Evolutionary conservation across 2,329 filamentous ascomycete genomes (phyloP).

Genomic region (Diaporthe citrichinensis): DNA sequence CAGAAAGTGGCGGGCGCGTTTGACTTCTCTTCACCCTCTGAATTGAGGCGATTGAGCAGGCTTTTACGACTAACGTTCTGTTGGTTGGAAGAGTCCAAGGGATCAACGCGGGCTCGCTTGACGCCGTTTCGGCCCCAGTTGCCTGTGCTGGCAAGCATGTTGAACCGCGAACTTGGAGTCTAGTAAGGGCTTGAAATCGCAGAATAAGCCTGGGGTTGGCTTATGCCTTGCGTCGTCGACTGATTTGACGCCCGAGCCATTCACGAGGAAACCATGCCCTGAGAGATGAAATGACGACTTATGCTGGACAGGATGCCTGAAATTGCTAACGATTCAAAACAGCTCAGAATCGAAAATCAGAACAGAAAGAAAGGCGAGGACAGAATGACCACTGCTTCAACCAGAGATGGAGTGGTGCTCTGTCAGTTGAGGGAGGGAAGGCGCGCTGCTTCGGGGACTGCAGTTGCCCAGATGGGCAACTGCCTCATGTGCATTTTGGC

Average conservation of each 20-base stretch:
- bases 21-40: not conserved
- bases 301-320: not conserved
- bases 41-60: constrained; percentile 29
- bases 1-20: too few species aligned
- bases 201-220: not conserved
- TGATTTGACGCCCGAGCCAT: not conserved
- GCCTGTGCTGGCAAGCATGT: not conserved
- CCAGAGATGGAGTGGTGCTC: not conserved
- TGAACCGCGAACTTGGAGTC: not conserved
- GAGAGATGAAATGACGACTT: not conserved
- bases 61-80: not conserved
- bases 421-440: constrained; percentile 16
- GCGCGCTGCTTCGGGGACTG: not conserved
- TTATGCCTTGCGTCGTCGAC: not conserved
- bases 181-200: not conserved
- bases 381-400: not conserved
- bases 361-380: not conserved
- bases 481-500: not conserved
- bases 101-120: constrained; percentile 1
- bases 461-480: not conserved
- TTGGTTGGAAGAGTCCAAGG: not conserved
- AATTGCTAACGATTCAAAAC: not conserved
- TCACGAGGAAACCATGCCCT: not conserved
- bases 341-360: not conserved
- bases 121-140: not conserved